These are phyloP conservation scores for Globisporangium nodosum DNA, from an alignment of 352 stramenopile species.

Conservation along the genomic window DNA sequence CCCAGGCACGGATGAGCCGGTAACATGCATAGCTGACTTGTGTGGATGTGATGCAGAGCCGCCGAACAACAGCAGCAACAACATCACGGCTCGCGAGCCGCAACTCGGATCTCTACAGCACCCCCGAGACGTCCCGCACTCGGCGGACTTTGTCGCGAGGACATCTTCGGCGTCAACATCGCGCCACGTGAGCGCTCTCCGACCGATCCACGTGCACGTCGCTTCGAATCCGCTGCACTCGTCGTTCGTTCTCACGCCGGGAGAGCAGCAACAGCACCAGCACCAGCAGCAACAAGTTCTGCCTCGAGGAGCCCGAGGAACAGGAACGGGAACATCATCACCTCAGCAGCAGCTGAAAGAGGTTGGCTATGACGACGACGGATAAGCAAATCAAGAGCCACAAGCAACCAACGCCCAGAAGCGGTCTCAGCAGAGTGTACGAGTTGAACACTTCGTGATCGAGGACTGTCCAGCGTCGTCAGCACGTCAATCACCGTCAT, in stretches of 20 bases:
- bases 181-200: constrained; percentile 18
- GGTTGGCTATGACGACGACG: too few relatives aligned
- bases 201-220: constrained; percentile 12
- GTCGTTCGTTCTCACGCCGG: constrained; percentile 39
- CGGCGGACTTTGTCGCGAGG: background rate
- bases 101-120: background rate
- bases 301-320: too few relatives aligned
- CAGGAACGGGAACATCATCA: too few relatives aligned
- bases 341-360: too few relatives aligned
- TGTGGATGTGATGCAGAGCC: background rate
- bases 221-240: constrained; percentile 23
- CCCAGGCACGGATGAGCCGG: background rate
- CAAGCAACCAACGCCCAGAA: too few relatives aligned
- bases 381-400: too few relatives aligned
- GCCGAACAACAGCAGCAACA: background rate
- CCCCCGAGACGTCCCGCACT: background rate
- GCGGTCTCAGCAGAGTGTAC: too few relatives aligned
- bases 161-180: constrained; percentile 1
- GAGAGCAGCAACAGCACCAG: constrained; percentile 10
- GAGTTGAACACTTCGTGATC: too few relatives aligned
- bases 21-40: background rate
- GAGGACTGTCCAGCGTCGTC: too few relatives aligned
- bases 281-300: background rate
- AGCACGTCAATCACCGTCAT: too few relatives aligned
- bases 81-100: too few relatives aligned